Percentiles rank a stretch among this genome's conserved stretches.
Evolutionary conservation across 1,284 basidiomycete genomes (phyloP).

Genomic region (Anthracocystis setariae): DNA sequence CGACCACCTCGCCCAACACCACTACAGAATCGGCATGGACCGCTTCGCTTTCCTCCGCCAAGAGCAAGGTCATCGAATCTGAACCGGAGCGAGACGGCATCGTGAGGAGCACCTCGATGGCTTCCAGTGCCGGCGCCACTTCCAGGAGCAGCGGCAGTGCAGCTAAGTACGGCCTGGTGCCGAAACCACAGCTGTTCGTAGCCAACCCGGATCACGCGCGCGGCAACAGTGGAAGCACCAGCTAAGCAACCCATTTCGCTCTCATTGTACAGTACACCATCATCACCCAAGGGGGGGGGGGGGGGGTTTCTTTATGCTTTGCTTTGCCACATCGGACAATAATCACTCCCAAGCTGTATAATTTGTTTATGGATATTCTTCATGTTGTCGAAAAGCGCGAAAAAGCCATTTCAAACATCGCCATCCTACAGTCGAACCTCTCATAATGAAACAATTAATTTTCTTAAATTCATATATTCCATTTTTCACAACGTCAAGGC

Average conservation of each 20-base stretch:
- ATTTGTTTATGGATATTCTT: too few relatives aligned
- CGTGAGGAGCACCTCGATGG: background rate
- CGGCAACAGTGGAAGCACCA: background rate
- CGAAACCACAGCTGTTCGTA: conserved; percentile 55
- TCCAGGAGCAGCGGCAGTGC: background rate
- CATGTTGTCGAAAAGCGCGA: too few relatives aligned
- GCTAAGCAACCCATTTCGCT: background rate
- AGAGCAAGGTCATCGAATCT: background rate
- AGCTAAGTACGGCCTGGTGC: conserved; percentile 41
- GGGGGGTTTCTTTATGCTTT: too few relatives aligned
- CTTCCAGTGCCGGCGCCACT: background rate
- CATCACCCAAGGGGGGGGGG: too few relatives aligned
- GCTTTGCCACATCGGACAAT: too few relatives aligned
- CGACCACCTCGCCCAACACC: background rate
- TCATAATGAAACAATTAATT: too few relatives aligned
- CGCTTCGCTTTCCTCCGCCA: conserved; percentile 21
- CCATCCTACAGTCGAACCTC: too few relatives aligned
- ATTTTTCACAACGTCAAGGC: too few relatives aligned
- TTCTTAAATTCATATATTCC: too few relatives aligned
- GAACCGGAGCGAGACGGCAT: background rate
- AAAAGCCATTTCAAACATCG: too few relatives aligned
- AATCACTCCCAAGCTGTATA: too few relatives aligned
- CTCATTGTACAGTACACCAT: too few relatives aligned
- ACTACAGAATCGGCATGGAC: conserved; percentile 20
- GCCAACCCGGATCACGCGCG: conserved; percentile 53